Base-by-base conservation (phyloP, 495 filamentous ascomycete genomes). In the Xylaria curta region DNA sequence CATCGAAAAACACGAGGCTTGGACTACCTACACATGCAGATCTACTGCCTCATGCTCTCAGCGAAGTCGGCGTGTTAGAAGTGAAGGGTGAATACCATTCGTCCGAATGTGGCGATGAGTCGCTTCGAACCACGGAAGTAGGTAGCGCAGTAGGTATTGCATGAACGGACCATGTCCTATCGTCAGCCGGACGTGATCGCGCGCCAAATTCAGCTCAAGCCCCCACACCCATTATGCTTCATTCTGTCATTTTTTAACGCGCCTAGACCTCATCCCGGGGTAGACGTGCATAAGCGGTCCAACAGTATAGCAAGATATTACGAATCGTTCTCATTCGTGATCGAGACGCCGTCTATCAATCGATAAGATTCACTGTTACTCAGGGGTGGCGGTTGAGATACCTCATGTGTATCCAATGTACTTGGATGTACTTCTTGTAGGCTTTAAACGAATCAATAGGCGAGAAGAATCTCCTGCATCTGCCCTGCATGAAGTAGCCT, bases 401-500 rank as follows among this genome's bases (percentile, higher is more conserved):
- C 63, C 46, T 54, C 7, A 12, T 54, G 3, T 21, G 38, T 28
- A 12, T 38, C 8, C 17, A 36, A 38, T 63, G 60, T 44, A 19
- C 38, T 42, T 19, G 21, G 8, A 63, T 63, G 60, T 36, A 63
- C 36, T 33, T 36, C 15, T 54, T 54, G 5, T 46, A n/a, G 66
- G 38, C 66, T 36, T 15, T 46, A 24, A 9, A 17, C 31, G 40
- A 59, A 24, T 46, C 40, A 60, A 60, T n/a, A 38, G 19, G 53
- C 21, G 66, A 61, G 54, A 38, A 36, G 38, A 42, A 60, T 69
- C 53, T 59, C 26, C 54, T 69, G 54, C 66, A 69, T 61, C 53
- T 60, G 54, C 42, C 66, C 66, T 69, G 66, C 66, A 69, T 69
- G 33, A 61, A 54, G 66, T 69, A 40, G 40, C 54, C 60, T 61